Evolutionary conservation across 768 basidiomycete genomes (phyloP), one percentile per base, ranked within the genome.

Genomic region (Lactarius pseudohatsudake): DNA sequence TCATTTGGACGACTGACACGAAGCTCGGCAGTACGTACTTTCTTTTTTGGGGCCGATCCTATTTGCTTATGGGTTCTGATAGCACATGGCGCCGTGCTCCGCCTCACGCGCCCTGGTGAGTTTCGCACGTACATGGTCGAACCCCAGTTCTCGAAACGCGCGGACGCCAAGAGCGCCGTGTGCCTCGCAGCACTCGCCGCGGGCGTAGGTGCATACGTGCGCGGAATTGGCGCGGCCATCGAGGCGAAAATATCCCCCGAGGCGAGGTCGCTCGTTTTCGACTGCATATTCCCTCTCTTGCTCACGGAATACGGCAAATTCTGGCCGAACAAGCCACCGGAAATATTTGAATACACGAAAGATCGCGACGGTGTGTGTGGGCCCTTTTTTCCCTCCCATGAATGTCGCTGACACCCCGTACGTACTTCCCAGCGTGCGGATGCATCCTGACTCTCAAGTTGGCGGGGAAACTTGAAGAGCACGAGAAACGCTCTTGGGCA

Each of bases 81-180:
- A 88, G 86, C 85, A 16, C 84, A 87, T 45, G 89, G 89, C 3
- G 87, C 84, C 72, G 74, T 91, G 13, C 78, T 91, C 50, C 84
- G 86, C 32, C 69, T 91, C 6, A 80, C 82, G 50, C 81, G 83
- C 32, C 82, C 84, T 3, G 78, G 76, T 5, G 81, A 84, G 64
- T 81, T 80, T 43, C 80, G 77, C 53, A 84, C 86, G 0, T 91
- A 81, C 69, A 73, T 91, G 6, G 86, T 87, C 34, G 88, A 90
- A n/a, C 78, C 85, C 0, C 78, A 79, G 18, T 90, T 90, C 69
- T 70, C 78, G 2, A 87, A 84, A 70, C 84, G 84, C 3, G 75
- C 77, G 0, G 89, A 91, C 61, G 89, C 89, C n/a, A 89, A 87
- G 74, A 79, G 81, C 0, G 90, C 89, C 0, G 90, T 85, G 2